phyloP scores from a whole-genome alignment of 805 yeast genomes.

The Cyberlindnera veronae region DNA sequence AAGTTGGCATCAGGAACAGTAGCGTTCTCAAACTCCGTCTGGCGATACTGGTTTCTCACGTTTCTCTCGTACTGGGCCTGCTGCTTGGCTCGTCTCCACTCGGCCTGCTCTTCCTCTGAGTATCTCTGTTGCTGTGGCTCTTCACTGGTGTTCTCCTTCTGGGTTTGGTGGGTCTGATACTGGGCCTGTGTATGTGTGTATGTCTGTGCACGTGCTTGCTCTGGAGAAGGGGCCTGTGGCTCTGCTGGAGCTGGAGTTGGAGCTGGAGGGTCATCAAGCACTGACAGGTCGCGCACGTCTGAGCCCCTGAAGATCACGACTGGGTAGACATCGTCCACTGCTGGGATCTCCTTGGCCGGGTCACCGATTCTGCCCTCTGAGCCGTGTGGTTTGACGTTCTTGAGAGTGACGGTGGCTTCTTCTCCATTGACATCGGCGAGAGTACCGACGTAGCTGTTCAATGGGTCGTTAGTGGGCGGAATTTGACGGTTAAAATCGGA shows the following conservation, averaged over 20 bases:
- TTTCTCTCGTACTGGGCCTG: conserved; percentile 12
- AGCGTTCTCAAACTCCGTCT: conserved; percentile 18
- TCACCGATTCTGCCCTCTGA: conserved; percentile 85
- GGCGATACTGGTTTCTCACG: conserved; percentile 8
- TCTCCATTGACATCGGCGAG: conserved; percentile 86
- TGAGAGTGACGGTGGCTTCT: conserved; percentile 82
- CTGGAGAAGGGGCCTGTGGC: conserved; percentile 2
- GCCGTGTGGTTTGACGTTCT: conserved; percentile 78
- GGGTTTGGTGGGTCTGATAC: neutral
- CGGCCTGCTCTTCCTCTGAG: neutral
- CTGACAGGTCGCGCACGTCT: conserved; percentile 86
- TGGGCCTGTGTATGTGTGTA: neutral
- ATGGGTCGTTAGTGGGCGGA: neutral
- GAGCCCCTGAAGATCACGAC: conserved; percentile 84
- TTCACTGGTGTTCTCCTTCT: conserved; percentile 4
- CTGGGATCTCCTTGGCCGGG: conserved; percentile 65
- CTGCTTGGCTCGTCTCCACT: conserved; percentile 3
- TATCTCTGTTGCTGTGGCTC: neutral
- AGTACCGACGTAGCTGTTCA: conserved; percentile 66
- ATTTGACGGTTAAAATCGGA: conserved; percentile 18
- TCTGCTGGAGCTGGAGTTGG: conserved; percentile 21
- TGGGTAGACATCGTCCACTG: conserved; percentile 66
- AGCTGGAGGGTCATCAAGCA: conserved; percentile 60
- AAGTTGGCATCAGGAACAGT: conserved; percentile 56
- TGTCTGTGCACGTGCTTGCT: neutral